Evolutionary conservation across 148 eudicot genomes (phyloP).

Genomic region (Pharnaceum exiguum): DNA sequence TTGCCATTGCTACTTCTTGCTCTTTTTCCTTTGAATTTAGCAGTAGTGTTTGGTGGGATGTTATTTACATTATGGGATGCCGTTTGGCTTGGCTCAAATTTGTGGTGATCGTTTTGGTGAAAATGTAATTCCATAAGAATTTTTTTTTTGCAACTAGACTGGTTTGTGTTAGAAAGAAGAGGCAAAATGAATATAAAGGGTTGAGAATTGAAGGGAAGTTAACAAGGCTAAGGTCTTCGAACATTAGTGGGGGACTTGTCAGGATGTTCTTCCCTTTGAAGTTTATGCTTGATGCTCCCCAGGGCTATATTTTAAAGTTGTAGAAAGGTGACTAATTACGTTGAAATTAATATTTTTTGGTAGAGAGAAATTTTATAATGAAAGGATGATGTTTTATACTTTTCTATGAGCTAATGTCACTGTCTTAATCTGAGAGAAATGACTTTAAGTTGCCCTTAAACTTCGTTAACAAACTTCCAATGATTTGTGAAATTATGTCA

Average conservation of each 20-base stretch:
- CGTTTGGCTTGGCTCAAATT: constrained; percentile 14
- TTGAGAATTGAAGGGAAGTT: neutral
- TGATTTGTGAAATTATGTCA: constrained; percentile 10
- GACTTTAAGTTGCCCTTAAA: constrained; percentile 19
- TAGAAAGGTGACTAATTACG: constrained; percentile 3
- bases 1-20: constrained; percentile 19
- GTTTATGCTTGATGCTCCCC: neutral
- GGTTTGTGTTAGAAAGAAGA: neutral
- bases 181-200: constrained; percentile 7
- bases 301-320: neutral
- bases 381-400: constrained; percentile 4
- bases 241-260: constrained; percentile 33
- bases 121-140: constrained; percentile 45
- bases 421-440: constrained; percentile 12
- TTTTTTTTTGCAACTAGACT: neutral
- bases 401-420: constrained; percentile 21
- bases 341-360: neutral
- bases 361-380: neutral
- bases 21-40: constrained; percentile 36
- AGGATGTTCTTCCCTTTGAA: constrained; percentile 23
- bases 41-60: constrained; percentile 14
- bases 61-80: constrained; percentile 7
- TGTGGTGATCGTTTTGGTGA: constrained; percentile 24
- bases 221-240: neutral
- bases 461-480: constrained; percentile 10